Conservation (phyloP, 1,139 yeast species). For the Candida albicans region DNA sequence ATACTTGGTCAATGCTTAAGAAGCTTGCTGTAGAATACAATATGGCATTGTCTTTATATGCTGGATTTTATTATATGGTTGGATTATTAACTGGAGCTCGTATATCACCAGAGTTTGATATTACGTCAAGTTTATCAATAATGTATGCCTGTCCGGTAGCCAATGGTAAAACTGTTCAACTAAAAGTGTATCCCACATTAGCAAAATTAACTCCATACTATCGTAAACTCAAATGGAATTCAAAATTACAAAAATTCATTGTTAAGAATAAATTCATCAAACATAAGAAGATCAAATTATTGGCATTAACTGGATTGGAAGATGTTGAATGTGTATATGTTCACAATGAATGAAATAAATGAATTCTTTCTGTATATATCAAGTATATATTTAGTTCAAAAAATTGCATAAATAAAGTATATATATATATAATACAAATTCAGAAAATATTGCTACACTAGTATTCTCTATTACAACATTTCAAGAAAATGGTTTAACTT, state of each 20-base stretch:
- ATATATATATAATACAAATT: not conserved
- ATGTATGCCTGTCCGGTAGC: conserved; percentile 13
- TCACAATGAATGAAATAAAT: not conserved
- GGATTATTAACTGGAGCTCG: conserved; percentile 9
- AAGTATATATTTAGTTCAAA: not conserved
- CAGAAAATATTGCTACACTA: not conserved
- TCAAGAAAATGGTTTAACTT: not conserved
- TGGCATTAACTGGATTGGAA: conserved; percentile 15
- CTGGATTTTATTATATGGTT: conserved; percentile 8
- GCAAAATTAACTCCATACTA: conserved; percentile 8
- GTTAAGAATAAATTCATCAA: conserved; percentile 3
- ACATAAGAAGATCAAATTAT: conserved; percentile 6
- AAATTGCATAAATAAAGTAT: not conserved
- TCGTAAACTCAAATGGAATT: conserved; percentile 11
- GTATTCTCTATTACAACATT: not conserved
- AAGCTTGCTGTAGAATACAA: conserved; percentile 9
- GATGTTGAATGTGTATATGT: conserved; percentile 16
- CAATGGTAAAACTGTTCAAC: conserved; percentile 11
- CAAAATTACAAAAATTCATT: conserved; percentile 8
- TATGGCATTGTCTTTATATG: conserved; percentile 6
- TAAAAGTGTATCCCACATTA: conserved; percentile 11
- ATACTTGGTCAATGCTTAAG: conserved; percentile 7
- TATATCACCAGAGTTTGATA: conserved; percentile 13
- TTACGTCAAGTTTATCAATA: conserved; percentile 5
- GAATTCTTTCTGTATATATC: not conserved